phyloP scores from a whole-genome alignment of 371 early-diverging fungal genomes.

The Globomyces sp. region DNA sequence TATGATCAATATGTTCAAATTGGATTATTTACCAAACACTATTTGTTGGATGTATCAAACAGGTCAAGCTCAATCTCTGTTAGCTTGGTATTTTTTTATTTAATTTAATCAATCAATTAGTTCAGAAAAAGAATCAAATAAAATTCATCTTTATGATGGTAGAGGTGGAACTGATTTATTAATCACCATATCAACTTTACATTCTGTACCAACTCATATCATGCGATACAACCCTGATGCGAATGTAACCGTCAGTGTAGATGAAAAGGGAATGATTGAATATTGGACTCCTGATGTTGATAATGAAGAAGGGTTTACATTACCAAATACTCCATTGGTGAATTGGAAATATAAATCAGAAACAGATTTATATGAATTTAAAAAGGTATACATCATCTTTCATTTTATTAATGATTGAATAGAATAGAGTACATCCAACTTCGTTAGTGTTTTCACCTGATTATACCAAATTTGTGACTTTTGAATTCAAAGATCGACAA shows the following conservation, averaged over 20 bases:
- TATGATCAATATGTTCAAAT: constrained; percentile 92
- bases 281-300: constrained; percentile 78
- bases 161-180: constrained; percentile 53
- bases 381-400: constrained; percentile 51
- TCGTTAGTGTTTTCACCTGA: constrained; percentile 83
- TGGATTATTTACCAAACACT: constrained; percentile 70
- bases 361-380: constrained; percentile 92
- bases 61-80: constrained; percentile 75
- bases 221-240: constrained; percentile 76
- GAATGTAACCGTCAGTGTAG: constrained; percentile 80
- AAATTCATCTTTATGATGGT: constrained; percentile 81
- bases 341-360: constrained; percentile 82
- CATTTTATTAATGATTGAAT: too few species aligned
- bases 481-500: constrained; percentile 78
- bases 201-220: constrained; percentile 72
- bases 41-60: constrained; percentile 85
- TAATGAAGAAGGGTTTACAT: constrained; percentile 41
- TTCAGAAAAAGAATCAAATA: constrained; percentile 68
- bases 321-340: constrained; percentile 42
- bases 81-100: constrained; percentile 62
- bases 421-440: constrained; percentile 65
- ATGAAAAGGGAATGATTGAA: constrained; percentile 84
- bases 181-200: constrained; percentile 63
- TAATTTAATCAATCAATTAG: constrained; percentile 15
- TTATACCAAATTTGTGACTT: constrained; percentile 78